phyloP scores from a whole-genome alignment of 2,329 filamentous ascomycete genomes.

The Chrysoporthe austroafricana region DNA sequence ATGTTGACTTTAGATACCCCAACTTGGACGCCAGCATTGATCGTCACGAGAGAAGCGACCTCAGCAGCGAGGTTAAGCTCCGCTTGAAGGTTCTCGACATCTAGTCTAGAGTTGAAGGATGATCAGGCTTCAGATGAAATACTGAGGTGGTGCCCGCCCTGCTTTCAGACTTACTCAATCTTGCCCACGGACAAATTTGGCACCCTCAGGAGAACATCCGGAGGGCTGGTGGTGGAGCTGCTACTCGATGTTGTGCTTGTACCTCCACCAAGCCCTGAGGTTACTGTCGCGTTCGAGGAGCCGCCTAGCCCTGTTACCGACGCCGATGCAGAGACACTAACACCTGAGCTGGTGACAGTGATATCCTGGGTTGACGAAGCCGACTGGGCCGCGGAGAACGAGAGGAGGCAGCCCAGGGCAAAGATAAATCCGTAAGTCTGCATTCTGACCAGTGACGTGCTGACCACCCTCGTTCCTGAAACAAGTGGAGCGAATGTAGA shows the following conservation, averaged over 20 bases:
- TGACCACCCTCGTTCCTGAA: neutral
- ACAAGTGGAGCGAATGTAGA: neutral
- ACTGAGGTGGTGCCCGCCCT: too few relatives aligned
- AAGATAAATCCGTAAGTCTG: slow-evolving; percentile 31
- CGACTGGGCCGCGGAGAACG: slow-evolving; percentile 39
- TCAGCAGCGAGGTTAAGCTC: slow-evolving; percentile 64
- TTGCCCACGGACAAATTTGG: slow-evolving; percentile 61
- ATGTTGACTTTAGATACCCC: slow-evolving; percentile 59
- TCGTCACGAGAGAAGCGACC: slow-evolving; percentile 59
- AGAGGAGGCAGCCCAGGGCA: slow-evolving; percentile 38
- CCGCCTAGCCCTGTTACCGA: slow-evolving; percentile 19
- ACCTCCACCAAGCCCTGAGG: slow-evolving; percentile 28
- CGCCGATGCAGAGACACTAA: slow-evolving; percentile 18
- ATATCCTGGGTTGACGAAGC: slow-evolving; percentile 28
- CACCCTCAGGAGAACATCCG: slow-evolving; percentile 62
- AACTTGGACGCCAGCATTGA: slow-evolving; percentile 59
- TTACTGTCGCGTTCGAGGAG: slow-evolving; percentile 30
- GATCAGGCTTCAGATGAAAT: neutral
- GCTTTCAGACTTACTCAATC: slow-evolving; percentile 48
- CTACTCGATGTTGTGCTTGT: slow-evolving; percentile 31
- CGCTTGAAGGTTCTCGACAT: slow-evolving; percentile 61
- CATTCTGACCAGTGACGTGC: slow-evolving; percentile 28
- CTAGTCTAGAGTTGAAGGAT: slow-evolving; percentile 38
- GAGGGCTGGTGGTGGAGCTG: slow-evolving; percentile 42
- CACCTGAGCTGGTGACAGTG: slow-evolving; percentile 28